Evolutionary conservation across 2,329 filamentous ascomycete species (phyloP), one percentile per base, ranked within the genome.

Genomic region (Metarhizium humberi): DNA sequence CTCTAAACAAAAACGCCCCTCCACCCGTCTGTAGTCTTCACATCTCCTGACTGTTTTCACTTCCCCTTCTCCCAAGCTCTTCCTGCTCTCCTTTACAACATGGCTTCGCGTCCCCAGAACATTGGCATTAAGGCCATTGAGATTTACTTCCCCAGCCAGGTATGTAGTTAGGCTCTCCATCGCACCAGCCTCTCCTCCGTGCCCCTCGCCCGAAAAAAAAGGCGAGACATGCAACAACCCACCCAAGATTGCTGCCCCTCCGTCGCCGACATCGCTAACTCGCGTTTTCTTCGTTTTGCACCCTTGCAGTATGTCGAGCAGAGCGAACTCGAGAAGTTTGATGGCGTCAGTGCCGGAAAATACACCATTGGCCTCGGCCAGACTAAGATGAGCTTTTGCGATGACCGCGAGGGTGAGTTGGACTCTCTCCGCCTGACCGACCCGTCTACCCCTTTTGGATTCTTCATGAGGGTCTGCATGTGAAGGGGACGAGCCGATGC

Each of bases 51-150:
- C 14, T 20, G 10, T 18, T 25, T n/a, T 30, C 14, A 20, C 30
- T 50, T 46, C 32, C n/a, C 29, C 46, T 42, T 34, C 32, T 30
- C 32, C 13, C 20, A 4, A 45, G 6, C 25, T n/a, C 16, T 14
- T 25, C 10, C 25, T 18, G 18, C 45, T 16, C 32, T 50, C 38
- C 18, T n/a, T 50, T 45, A 30, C 66, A 76, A 59, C 57, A 92
- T 91, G 87, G 81, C 87, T 69, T 71, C 85, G 64, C 86, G 87
- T 75, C 87, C 89, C 62, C 84, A 91, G 74, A 92, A 92, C 76
- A 86, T 94, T 73, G 89, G 89, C 81, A 91, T 94, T 71, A 92
- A 94, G 79, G 89, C 88, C 86, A 89, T 94, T 73, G 89, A 94
- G 72, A 83, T 94, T 69, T 94, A 94, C 74, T 89, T 90, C 69